phyloP scores from a whole-genome alignment of 192 early-diverging fungal genomes.

The Umbelopsis sp. region DNA sequence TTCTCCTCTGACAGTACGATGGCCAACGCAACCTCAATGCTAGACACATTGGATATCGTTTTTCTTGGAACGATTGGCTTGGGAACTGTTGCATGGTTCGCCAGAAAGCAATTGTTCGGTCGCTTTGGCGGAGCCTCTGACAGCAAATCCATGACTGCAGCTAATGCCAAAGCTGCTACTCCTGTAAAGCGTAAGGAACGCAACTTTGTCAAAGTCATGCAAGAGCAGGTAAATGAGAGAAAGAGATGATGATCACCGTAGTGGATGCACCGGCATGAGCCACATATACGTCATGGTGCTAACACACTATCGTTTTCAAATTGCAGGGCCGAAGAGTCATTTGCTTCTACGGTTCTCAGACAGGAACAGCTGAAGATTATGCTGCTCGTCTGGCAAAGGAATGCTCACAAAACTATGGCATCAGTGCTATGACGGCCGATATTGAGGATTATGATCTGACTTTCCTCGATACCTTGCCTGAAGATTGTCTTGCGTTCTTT shows the following conservation, averaged over 20 bases:
- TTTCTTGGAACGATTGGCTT: conserved; percentile 52
- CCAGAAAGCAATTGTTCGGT: conserved; percentile 32
- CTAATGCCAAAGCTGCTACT: conserved; percentile 36
- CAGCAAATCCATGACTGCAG: conserved; percentile 4
- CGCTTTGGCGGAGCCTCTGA: conserved; percentile 7
- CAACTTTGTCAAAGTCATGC: conserved; percentile 61
- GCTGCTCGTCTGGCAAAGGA: conserved; percentile 91
- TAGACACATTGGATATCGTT: conserved; percentile 54
- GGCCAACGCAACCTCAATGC: conserved; percentile 28
- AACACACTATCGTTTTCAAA: neutral
- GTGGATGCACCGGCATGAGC: neutral
- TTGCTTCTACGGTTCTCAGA: conserved; percentile 97
- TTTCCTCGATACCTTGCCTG: conserved; percentile 71
- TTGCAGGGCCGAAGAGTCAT: conserved; percentile 74
- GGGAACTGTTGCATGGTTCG: conserved; percentile 33
- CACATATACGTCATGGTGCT: neutral
- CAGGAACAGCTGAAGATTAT: conserved; percentile 99
- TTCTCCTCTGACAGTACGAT: neutral
- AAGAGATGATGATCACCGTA: neutral
- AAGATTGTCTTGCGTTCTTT: conserved; percentile 80
- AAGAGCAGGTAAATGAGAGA: conserved; percentile 46
- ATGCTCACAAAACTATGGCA: conserved; percentile 66
- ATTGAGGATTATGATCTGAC: conserved; percentile 92
- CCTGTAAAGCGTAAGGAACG: conserved; percentile 41
- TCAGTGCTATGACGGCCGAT: conserved; percentile 82